These are phyloP conservation scores for Solanum piurae DNA, from an alignment of 257 asterid genomes.

Conservation along the genomic window DNA sequence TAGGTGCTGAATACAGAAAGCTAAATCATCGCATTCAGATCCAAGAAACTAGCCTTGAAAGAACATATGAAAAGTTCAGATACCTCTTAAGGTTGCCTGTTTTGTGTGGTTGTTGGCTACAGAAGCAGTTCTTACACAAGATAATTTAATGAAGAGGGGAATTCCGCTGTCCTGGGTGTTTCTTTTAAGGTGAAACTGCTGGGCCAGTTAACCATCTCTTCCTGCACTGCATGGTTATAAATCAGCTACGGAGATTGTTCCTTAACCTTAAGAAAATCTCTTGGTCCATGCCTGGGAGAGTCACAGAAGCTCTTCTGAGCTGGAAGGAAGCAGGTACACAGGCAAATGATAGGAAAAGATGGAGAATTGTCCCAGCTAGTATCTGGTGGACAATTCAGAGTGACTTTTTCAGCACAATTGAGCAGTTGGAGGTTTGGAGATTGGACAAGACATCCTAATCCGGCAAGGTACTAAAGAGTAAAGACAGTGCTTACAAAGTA, in stretches of 20 bases:
- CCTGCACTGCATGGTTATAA: background rate
- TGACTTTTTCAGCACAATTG: background rate
- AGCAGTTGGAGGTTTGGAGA: background rate
- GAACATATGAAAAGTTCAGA: background rate
- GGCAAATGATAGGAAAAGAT: background rate
- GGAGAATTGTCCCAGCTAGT: background rate
- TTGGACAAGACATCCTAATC: background rate
- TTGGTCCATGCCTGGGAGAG: background rate
- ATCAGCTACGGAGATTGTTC: background rate
- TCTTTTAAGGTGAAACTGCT: background rate
- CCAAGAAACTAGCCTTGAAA: background rate
- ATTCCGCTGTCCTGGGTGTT: background rate
- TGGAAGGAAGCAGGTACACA: background rate
- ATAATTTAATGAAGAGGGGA: background rate
- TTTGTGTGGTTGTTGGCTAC: background rate
- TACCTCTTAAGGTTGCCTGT: background rate
- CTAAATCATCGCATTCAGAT: background rate
- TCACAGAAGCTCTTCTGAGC: background rate
- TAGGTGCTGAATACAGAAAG: background rate
- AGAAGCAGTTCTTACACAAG: background rate
- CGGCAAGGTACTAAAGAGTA: background rate
- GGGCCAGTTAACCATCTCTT: background rate
- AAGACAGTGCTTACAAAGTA: background rate
- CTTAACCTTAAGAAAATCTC: background rate
- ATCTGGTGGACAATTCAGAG: background rate